Evolutionary conservation across 2,329 filamentous ascomycete species (phyloP).

Genomic region (Exophiala spinifera): DNA sequence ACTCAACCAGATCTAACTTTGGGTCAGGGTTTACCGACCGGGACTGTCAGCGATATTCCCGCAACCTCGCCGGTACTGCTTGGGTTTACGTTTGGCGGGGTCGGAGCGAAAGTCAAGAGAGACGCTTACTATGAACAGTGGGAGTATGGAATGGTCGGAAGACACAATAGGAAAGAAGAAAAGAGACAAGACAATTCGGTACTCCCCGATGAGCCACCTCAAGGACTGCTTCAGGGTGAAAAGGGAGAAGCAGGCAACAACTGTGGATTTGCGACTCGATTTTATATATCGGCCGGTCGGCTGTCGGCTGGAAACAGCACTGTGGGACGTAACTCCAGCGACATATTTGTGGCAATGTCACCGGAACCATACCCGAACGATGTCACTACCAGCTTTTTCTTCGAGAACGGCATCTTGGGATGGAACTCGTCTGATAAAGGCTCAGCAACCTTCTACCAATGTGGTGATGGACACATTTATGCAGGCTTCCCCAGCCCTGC

Average conservation of each 20-base stretch:
- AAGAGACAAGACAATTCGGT: background rate
- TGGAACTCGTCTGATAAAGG: constrained; percentile 23
- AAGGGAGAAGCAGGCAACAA: constrained; percentile 15
- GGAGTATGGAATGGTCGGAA: no score
- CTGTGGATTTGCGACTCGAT: constrained; percentile 20
- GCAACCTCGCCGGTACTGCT: constrained; percentile 15
- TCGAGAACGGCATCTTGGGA: constrained; percentile 22
- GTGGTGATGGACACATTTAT: constrained; percentile 17
- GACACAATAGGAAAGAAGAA: background rate
- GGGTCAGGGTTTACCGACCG: constrained; percentile 22
- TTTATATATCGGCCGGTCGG: constrained; percentile 15
- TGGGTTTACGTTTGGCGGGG: constrained; percentile 11
- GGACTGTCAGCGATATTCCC: constrained; percentile 18
- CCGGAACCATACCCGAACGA: constrained; percentile 18
- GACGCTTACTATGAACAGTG: background rate
- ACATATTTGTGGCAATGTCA: constrained; percentile 12
- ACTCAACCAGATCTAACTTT: constrained; percentile 17
- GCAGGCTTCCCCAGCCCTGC: constrained; percentile 25
- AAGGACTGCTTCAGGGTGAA: constrained; percentile 8
- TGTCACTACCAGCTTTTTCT: constrained; percentile 17
- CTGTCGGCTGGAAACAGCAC: constrained; percentile 13
- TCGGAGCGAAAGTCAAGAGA: constrained; percentile 16
- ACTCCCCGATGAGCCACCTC: constrained; percentile 1
- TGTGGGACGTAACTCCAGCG: constrained; percentile 23
- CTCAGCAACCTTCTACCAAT: constrained; percentile 22